Evolutionary conservation across 768 basidiomycete genomes (phyloP), one percentile per base, ranked within the genome.

Genomic region (Mycena amicta): DNA sequence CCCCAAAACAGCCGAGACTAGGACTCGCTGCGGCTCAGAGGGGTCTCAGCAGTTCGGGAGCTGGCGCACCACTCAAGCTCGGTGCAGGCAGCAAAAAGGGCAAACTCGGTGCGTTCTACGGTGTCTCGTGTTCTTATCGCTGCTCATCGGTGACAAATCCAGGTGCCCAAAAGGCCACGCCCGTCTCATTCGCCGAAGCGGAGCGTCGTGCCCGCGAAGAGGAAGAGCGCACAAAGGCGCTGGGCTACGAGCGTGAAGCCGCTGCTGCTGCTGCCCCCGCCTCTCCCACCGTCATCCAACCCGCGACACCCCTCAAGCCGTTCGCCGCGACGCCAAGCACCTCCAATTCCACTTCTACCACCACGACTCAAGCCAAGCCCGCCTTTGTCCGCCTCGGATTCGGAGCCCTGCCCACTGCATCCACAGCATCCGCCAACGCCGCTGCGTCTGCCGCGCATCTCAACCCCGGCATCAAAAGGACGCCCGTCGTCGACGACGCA

Each of bases 161-260:
- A 1, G 95, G 96, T 15, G 97, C 95, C 8, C 89, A 90, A 69
- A 95, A 93, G 71, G 84, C 93, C 0, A 87, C 85, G 5, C 83
- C 90, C 1, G 87, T 98, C 64, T 88, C 98, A 74, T 99, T 99
- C 70, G 97, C 90, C 20, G 93, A 93, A 66, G 97, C 94, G 0
- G 95, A 98, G 72, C 80, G 89, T 27, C 90, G 89, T 64, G 97
- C 97, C 0, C 70, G 83, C 26, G 95, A 94, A 67, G 97, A 98
- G 71, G 95, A 93, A 25, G 95, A 95, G 73, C 82, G 94, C 56
- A 84, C 95, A 71, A 90, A 92, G 71, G 87, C 95, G 65, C 82
- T 97, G 18, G 96, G 95, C 0, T 97, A 98, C 68, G 93, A 97
- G 70, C 83, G 91, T 20, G 83, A 88, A 39, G 86, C 84, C 23